Conservation (phyloP, 1,284 basidiomycete genomes). For the Limonomyces culmigenus region DNA sequence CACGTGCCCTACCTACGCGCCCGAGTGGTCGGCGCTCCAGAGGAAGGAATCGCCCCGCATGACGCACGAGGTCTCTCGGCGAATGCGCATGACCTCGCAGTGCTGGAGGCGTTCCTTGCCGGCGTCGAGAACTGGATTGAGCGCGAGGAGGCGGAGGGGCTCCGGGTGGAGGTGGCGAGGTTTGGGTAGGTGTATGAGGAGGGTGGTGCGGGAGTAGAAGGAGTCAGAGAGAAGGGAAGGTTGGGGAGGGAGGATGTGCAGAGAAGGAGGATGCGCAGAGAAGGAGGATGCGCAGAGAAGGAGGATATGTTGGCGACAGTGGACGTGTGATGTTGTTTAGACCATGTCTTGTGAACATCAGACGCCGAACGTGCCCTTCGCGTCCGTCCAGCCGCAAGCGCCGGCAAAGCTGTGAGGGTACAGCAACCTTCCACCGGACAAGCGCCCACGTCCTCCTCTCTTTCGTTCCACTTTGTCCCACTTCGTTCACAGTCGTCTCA, state of each 20-base stretch:
- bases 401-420: too few relatives aligned
- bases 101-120: conserved; percentile 46
- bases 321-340: too few relatives aligned
- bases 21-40: conserved; percentile 20
- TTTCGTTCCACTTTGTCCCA: too few relatives aligned
- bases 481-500: too few relatives aligned
- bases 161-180: conserved; percentile 28
- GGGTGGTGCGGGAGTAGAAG: conserved; percentile 32
- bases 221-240: conserved; percentile 54
- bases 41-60: conserved; percentile 27
- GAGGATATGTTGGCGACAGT: too few relatives aligned
- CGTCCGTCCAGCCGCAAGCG: too few relatives aligned
- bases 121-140: conserved; percentile 30
- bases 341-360: too few relatives aligned
- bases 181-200: conserved; percentile 40
- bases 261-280: too few relatives aligned
- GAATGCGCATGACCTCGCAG: conserved; percentile 48
- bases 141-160: conserved; percentile 11
- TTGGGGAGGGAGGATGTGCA: conserved; percentile 42
- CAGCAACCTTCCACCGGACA: too few relatives aligned
- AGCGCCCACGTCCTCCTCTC: too few relatives aligned
- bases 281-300: too few relatives aligned
- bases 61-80: conserved; percentile 24
- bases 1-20: conserved; percentile 47
- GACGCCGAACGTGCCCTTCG: too few relatives aligned